Conservation (phyloP, 805 yeast species). For the Ascoidea tarda region DNA sequence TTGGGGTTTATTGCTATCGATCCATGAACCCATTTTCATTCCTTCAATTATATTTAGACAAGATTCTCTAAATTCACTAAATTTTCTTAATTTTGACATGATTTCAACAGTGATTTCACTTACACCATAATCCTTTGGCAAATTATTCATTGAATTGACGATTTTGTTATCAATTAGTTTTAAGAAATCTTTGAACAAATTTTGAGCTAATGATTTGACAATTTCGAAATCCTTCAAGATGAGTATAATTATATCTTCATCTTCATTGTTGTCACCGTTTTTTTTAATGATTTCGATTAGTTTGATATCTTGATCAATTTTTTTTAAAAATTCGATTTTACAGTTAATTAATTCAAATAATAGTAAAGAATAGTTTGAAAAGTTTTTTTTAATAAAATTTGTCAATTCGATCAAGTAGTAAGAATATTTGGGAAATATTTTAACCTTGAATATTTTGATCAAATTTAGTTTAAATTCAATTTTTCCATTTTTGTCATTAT, state of each 20-base stretch:
- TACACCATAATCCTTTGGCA: constrained; percentile 59
- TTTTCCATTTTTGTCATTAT: too few relatives aligned
- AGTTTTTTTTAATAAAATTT: constrained; percentile 24
- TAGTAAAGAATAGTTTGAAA: constrained; percentile 34
- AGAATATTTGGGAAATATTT: constrained; percentile 23
- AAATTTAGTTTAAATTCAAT: too few relatives aligned
- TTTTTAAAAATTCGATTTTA: constrained; percentile 20
- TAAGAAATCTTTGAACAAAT: constrained; percentile 43
- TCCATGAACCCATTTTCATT: constrained; percentile 52
- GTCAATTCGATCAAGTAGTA: constrained; percentile 24
- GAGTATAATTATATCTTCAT: constrained; percentile 11
- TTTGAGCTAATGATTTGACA: constrained; percentile 15
- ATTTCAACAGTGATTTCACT: constrained; percentile 62
- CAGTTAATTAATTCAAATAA: constrained; percentile 47
- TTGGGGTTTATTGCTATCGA: constrained; percentile 42
- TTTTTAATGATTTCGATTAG: constrained; percentile 9
- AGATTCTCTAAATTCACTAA: constrained; percentile 48
- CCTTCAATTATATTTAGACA: constrained; percentile 30
- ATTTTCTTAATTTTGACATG: constrained; percentile 49
- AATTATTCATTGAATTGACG: constrained; percentile 22
- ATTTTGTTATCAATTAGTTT: constrained; percentile 39
- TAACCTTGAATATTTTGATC: constrained; percentile 17
- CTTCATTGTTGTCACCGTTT: constrained; percentile 11
- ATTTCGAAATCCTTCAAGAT: constrained; percentile 6
- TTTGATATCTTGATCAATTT: constrained; percentile 10